Percentiles rank a stretch among this genome's conserved stretches.
Conservation (phyloP, 306 rosid genomes). For the Astragalus glycyphyllos region DNA sequence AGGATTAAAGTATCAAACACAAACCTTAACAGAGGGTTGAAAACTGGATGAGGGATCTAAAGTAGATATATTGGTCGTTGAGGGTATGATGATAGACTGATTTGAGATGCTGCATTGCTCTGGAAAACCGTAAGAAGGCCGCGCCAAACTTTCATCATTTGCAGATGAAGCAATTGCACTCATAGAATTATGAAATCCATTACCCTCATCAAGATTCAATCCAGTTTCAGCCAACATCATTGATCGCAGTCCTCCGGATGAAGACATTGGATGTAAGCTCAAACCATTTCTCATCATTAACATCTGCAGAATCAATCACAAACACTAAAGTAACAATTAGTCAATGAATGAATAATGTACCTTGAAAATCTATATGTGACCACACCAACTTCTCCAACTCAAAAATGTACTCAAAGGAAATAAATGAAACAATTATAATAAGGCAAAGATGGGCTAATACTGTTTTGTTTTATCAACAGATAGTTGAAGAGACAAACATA, state of each 20-base stretch:
- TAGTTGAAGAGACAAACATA: constrained; percentile 9
- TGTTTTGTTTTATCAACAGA: not conserved
- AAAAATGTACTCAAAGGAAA: not conserved
- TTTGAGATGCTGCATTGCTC: constrained; percentile 54
- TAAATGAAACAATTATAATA: constrained; percentile 4
- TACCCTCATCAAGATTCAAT: constrained; percentile 55
- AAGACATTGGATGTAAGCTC: constrained; percentile 83
- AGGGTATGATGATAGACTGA: constrained; percentile 51
- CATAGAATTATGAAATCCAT: constrained; percentile 53
- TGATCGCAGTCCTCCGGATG: constrained; percentile 68
- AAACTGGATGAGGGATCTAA: constrained; percentile 55
- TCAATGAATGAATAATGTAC: constrained; percentile 32
- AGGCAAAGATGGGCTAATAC: not conserved
- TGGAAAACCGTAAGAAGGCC: constrained; percentile 49
- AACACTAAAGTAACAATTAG: constrained; percentile 42
- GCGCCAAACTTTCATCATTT: constrained; percentile 50
- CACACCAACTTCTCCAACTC: not conserved
- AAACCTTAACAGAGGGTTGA: constrained; percentile 56
- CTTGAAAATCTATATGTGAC: not conserved
- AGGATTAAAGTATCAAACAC: constrained; percentile 41
- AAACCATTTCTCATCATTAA: constrained; percentile 82
- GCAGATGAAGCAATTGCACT: constrained; percentile 48
- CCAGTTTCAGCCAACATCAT: constrained; percentile 59
- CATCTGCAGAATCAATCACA: constrained; percentile 69
- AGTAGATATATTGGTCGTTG: constrained; percentile 47